phyloP scores from a whole-genome alignment of 2,329 filamentous ascomycete species.

The Phaeophleospora eucalypticola region DNA sequence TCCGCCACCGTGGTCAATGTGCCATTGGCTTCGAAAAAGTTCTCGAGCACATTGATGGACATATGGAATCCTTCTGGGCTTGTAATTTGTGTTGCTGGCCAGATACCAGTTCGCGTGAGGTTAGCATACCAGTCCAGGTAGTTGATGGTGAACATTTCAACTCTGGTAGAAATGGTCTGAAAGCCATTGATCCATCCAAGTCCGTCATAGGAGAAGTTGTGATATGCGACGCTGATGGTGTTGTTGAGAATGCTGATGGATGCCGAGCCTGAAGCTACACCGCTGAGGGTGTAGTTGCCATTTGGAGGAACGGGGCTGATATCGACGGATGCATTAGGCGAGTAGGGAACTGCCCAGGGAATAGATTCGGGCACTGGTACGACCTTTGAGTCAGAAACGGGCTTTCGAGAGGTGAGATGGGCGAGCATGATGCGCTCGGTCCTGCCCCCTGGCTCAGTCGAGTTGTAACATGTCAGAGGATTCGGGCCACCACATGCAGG shows the following conservation, averaged over 20 bases:
- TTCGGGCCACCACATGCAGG: slow-evolving; percentile 45
- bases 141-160: slow-evolving; percentile 9
- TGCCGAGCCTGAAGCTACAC: slow-evolving; percentile 4
- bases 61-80: slow-evolving; percentile 29
- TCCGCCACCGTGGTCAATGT: too few relatives aligned
- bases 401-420: slow-evolving; percentile 32
- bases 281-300: slow-evolving; percentile 7
- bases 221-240: slow-evolving; percentile 3
- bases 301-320: not conserved
- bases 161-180: slow-evolving; percentile 9
- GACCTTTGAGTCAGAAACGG: slow-evolving; percentile 21
- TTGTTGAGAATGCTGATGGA: slow-evolving; percentile 1
- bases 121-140: slow-evolving; percentile 12
- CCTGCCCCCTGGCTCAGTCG: slow-evolving; percentile 38
- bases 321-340: slow-evolving; percentile 14
- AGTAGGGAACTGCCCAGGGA: slow-evolving; percentile 36
- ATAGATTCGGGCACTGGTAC: slow-evolving; percentile 29
- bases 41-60: slow-evolving; percentile 37
- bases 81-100: slow-evolving; percentile 8
- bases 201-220: slow-evolving; percentile 8
- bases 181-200: slow-evolving; percentile 1
- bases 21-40: slow-evolving; percentile 42
- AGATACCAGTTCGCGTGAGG: slow-evolving; percentile 1
- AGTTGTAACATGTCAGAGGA: slow-evolving; percentile 40
- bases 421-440: slow-evolving; percentile 44